Evolutionary conservation across 139 green algal genomes (phyloP).

Genomic region (Chara braunii): DNA sequence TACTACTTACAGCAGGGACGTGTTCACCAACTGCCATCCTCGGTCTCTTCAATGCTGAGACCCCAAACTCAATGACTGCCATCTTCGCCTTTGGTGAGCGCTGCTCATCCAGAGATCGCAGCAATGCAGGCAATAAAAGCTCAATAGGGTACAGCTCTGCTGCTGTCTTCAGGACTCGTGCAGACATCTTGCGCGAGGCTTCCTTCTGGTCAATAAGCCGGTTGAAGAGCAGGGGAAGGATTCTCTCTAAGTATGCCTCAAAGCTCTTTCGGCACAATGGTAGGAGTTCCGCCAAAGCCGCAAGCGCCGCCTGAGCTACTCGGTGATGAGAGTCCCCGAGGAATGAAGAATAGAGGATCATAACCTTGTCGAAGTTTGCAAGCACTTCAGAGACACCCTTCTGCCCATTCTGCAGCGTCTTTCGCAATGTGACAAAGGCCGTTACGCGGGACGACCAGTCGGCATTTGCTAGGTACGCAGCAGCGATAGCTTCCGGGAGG

Average conservation of each 20-base stretch:
- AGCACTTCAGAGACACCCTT: no score
- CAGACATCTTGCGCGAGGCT: neutral
- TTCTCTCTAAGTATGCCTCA: neutral
- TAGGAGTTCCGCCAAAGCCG: neutral
- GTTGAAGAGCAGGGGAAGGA: neutral
- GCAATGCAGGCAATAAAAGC: neutral
- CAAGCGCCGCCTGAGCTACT: neutral
- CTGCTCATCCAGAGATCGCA: slow-evolving; percentile 7
- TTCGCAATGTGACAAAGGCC: no score
- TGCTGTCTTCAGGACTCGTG: neutral
- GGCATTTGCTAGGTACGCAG: no score
- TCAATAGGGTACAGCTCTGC: neutral
- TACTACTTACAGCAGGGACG: no score
- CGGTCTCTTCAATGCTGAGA: no score
- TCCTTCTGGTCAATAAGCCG: slow-evolving; percentile 3
- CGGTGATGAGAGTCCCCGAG: neutral
- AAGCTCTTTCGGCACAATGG: neutral
- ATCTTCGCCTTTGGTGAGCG: neutral
- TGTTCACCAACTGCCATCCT: no score
- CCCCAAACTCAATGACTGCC: neutral
- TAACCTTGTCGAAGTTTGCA: no score
- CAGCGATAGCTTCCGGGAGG: no score
- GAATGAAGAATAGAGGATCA: neutral
- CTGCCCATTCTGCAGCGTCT: no score
- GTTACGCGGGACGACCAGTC: no score